Base-by-base conservation (phyloP, 768 basidiomycete genomes). In the Lactarius psammicola region DNA sequence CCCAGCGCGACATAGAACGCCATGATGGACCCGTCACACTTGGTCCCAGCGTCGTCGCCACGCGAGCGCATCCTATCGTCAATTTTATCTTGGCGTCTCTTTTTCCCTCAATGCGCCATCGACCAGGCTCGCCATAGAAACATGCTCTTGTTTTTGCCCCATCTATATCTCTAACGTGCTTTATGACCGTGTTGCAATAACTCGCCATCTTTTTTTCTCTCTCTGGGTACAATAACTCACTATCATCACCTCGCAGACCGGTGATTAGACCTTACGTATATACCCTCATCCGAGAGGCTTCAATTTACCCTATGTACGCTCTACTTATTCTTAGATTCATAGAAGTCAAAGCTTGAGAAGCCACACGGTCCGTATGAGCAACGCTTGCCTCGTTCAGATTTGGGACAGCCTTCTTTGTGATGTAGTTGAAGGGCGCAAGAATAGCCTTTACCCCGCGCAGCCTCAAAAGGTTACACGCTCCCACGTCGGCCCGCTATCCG, bases 1-100 rank as follows among this genome's bases (percentile, higher is more conserved):
- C 57, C n/a, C 61, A 58, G 6, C 6, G 36, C 31, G 65, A 66
- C 51, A n/a, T 63, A 5, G 46, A 38, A 15, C 13, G 51, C 46
- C n/a, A n/a, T n/a, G 7, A 26, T 31, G 18, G 34, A 3, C 46
- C 36, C 53, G 46, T 66, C 61, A 23, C 31, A 0, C 56, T 23
- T 4, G 61, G 46, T 23, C 23, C 65, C 15, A n/a, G 3, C 5
- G 7, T 59, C 13, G 51, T 7, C 42, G 30, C n/a, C n/a, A n/a
- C 33, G 7, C 38, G 56, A 11, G 11, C n/a, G 7, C 57, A 55
- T 26, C 46, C 26, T 33, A 34, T 5, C 33, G 6, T 58, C 33
- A 33, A 46, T 26, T 63, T 66, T 8, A 34, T 66, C 26, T 33
- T 62, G 8, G 26, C 18, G 34, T 9, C 51, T 5, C 30, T 58